Evolutionary conservation across 495 filamentous ascomycete genomes (phyloP), one percentile per base, ranked within the genome.

Genomic region (Chaetomidium leptoderma): DNA sequence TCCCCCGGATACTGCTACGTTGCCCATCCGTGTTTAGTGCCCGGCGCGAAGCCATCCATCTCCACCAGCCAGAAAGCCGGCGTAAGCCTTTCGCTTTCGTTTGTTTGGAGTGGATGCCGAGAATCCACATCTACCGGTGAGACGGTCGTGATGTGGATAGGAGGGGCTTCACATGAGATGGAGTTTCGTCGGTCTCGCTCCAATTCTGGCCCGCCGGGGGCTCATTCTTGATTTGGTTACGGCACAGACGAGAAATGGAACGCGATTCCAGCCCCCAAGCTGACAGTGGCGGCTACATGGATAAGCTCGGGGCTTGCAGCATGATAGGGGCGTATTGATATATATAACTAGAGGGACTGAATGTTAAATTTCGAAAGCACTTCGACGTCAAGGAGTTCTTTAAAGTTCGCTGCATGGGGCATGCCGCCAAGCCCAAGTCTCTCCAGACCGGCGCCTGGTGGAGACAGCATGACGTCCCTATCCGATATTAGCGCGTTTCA

Each of bases 401-500:
- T 32, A 27, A 51, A 42, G 35, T 53, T 53, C 23, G 14, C 16
- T 53, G 24, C 49, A 53, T 19, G 23, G 32, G 8, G 9, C 19
- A 23, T 37, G 35, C 46, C 46, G 56, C 56, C 47, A 45, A 52
- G 56, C 6, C 16, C 33, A 24, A 26, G 9, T 23, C 2, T 45
- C 5, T n/a, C n/a, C n/a, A n/a, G n/a, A n/a, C n/a, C n/a, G n/a
- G n/a, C n/a, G n/a, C n/a, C n/a, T 5, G 35, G 17, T 29, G 55
- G 55, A n/a, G 47, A 51, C 37, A 40, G 43, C 23, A 49, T 49
- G 33, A 19, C 37, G 26, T 30, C 27, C 35, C 33, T 3, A 27
- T 10, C 30, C 30, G 30, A n/a, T 16, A 4, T 9, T 59, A 47
- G 57, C 43, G 57, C 42, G 57, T 59, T 59, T 59, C 57, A 59